Percentiles rank a stretch among this genome's conserved stretches.
phyloP scores from a whole-genome alignment of 75 land plant genomes.

The Pinus taeda region DNA sequence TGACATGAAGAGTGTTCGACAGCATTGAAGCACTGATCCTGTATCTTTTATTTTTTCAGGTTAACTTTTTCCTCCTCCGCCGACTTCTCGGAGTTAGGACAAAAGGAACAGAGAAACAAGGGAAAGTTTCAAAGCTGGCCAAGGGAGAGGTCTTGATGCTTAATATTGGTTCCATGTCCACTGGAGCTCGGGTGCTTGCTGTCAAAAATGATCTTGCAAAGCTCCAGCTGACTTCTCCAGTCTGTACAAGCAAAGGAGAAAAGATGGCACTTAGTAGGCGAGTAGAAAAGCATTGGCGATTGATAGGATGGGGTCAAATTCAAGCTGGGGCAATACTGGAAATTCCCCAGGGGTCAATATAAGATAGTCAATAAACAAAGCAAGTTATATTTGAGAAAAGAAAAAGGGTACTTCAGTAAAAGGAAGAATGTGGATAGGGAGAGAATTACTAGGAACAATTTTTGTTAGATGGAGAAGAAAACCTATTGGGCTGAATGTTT shows the following conservation, averaged over 20 bases:
- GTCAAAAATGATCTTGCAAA: slow-evolving; percentile 97
- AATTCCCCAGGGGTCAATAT: slow-evolving; percentile 61
- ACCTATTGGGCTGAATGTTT: slow-evolving; percentile 6
- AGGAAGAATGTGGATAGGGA: slow-evolving; percentile 52
- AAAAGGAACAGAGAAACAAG: slow-evolving; percentile 93
- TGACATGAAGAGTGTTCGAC: neutral
- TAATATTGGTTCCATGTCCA: slow-evolving; percentile 98
- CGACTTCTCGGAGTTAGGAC: slow-evolving; percentile 93
- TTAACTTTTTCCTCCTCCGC: slow-evolving; percentile 93
- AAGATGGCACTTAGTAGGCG: slow-evolving; percentile 94
- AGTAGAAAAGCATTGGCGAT: slow-evolving; percentile 99
- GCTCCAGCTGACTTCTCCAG: slow-evolving; percentile 92
- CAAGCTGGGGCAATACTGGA: slow-evolving; percentile 89
- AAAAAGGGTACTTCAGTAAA: neutral
- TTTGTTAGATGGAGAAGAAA: slow-evolving; percentile 69
- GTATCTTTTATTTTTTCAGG: slow-evolving; percentile 38
- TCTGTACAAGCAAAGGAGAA: slow-evolving; percentile 96
- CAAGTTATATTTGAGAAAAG: neutral
- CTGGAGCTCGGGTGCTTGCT: slow-evolving; percentile 92
- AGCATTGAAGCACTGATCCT: neutral
- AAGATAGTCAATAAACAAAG: neutral
- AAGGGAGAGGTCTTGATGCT: slow-evolving; percentile 92
- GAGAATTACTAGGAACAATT: slow-evolving; percentile 47
- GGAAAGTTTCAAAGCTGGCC: slow-evolving; percentile 86
- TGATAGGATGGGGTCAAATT: slow-evolving; percentile 99